Base-by-base conservation (phyloP, 495 filamentous ascomycete genomes). In the Hamigera avellanea region DNA sequence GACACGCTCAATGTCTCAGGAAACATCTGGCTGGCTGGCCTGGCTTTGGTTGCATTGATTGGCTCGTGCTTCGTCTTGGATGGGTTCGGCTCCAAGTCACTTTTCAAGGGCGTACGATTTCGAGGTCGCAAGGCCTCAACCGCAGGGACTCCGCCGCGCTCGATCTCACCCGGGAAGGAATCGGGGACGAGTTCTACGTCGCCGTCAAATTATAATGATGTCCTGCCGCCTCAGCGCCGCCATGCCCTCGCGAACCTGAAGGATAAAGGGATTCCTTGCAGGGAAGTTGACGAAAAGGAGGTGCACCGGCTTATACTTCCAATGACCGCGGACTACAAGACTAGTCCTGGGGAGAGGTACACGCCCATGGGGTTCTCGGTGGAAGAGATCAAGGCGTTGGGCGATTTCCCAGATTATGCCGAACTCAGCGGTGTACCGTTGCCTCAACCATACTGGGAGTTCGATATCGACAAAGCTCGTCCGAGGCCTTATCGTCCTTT, bases 351-450 rank as follows among this genome's bases (percentile, higher is more conserved):
- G 32, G 46, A 55, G 14, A 45, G 50, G 23, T 76, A 69, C 38
- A 81, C 74, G 0, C 62, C 74, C 0, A 79, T 66, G 37, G 74
- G 66, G 19, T 70, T 80, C 39, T 79, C 83, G 3, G 62, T 76
- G 2, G 69, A 70, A 15, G 86, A 94, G 39, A 67, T 93, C 52
- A 73, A 76, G 37, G 70, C 67, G 0, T 61, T 93, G 13, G 86
- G 86, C 0, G 73, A 86, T 41, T 93, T 93, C 43, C 86, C 86
- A 1, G 79, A 93, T 45, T 93, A 95, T 58, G 70, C 83, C 23
- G 56, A 64, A 3, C 61, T 95, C 6, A 84, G 78, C 38, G 87
- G 84, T 19, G 81, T 95, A 13, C 85, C 84, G 1, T 54, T 83
- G 23, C 87, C 87, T 0, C 40, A 62, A 9, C 66, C 81, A 0